Conservation (phyloP, 164 flowering plant species). For the Sedum album region DNA sequence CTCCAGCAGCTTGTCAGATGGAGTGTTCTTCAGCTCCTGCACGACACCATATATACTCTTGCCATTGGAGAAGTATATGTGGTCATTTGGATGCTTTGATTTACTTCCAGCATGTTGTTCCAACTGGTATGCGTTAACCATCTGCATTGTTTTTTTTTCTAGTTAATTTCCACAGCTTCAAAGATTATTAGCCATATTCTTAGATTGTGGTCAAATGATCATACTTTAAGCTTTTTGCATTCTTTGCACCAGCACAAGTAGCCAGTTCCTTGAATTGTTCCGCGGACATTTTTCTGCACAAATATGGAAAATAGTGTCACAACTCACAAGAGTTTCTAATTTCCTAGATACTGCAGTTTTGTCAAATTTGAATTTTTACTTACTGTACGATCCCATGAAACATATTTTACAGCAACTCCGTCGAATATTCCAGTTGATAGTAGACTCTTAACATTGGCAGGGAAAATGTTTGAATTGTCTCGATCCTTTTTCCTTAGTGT, state of each 20-base stretch:
- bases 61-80: background rate
- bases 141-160: background rate
- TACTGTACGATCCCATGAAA: background rate
- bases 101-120: background rate
- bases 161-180: background rate
- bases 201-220: too few relatives aligned
- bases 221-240: background rate
- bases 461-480: slow-evolving; percentile 28
- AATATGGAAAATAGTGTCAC: background rate
- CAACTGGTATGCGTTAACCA: background rate
- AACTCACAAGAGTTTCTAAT: background rate
- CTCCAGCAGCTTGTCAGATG: background rate
- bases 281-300: background rate
- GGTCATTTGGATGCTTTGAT: too few relatives aligned
- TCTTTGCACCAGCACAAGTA: background rate
- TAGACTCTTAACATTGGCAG: slow-evolving; percentile 47
- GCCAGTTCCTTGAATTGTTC: background rate
- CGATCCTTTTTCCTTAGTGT: background rate
- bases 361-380: background rate
- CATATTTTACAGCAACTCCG: slow-evolving; percentile 11
- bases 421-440: slow-evolving; percentile 58
- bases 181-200: background rate
- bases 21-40: background rate
- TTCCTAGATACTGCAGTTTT: background rate
- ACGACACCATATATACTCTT: background rate